phyloP scores from a whole-genome alignment of 2,329 filamentous ascomycete genomes.

The Curvularia eragrostidis region DNA sequence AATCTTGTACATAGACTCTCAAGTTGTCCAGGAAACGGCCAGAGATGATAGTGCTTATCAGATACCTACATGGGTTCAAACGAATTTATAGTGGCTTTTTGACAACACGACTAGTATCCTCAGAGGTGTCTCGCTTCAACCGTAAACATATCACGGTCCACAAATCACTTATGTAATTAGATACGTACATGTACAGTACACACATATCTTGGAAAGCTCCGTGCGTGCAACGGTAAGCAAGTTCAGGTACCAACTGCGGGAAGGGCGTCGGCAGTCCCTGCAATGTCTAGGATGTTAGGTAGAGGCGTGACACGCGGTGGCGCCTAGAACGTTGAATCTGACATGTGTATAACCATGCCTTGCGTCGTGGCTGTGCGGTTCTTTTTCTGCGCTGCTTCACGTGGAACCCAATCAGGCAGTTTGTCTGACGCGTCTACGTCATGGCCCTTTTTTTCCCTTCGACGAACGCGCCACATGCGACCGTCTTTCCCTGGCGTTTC shows the following conservation, averaged over 20 bases:
- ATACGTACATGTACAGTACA: background rate
- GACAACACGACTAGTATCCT: background rate
- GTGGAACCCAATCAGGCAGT: background rate
- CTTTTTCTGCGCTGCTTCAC: background rate
- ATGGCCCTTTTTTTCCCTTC: conserved; percentile 12
- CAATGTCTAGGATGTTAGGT: too few relatives aligned
- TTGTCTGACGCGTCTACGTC: conserved; percentile 18
- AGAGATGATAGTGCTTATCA: background rate
- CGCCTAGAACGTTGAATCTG: background rate
- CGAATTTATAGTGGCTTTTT: too few relatives aligned
- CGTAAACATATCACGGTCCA: background rate
- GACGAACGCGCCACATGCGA: conserved; percentile 10
- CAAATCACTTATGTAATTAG: background rate
- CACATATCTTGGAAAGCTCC: background rate
- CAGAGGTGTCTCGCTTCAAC: background rate
- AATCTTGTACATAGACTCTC: background rate
- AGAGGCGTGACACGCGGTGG: background rate
- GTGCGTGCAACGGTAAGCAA: background rate
- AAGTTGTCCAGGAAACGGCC: background rate
- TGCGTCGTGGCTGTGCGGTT: background rate
- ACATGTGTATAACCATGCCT: background rate
- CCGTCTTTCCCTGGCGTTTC: background rate
- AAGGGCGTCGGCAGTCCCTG: background rate
- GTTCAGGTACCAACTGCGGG: background rate
- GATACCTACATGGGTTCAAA: background rate